Base-by-base conservation (phyloP, 768 basidiomycete genomes). In the Pulveroboletus sp. region DNA sequence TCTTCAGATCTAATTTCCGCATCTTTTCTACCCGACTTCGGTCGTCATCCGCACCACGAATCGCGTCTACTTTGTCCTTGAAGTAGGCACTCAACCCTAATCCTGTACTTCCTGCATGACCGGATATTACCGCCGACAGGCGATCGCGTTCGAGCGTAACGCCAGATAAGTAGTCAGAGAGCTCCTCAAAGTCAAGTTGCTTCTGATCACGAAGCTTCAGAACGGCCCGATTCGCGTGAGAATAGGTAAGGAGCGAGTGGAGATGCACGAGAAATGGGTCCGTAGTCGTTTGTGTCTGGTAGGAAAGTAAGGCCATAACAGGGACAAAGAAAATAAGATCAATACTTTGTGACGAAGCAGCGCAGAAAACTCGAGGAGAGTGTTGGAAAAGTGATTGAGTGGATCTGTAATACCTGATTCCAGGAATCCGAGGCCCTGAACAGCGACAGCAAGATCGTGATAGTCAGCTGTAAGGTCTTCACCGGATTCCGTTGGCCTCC, bases 331-430 rank as follows among this genome's bases (percentile, higher is more conserved):
- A 24, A 33, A 33, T 21, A 35, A 50, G 46, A 36, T 24, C 60
- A 79, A 18, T 69, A 92, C 93, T 58, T 81, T 81, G 63, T 95
- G 90, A 47, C 92, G 84, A 35, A 94, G 68, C 18, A 95, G 71
- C 0, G 92, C 87, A 3, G 94, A 96, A 65, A 97, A 97, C 67
- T 98, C 94, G 33, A 97, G 77, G 47, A 99, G 75, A 2, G 93
- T 93, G 65, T 95, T 94, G 28, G 95, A 96, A 59, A 98, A 98
- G 65, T 95, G 86, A 63, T 95, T 95, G 57, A 99, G 73, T 1
- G 93, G 94, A 62, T 99, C 96, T 40, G 96, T 99, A 57, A 99
- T 99, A 35, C 96, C 96, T 55, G 90, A 92, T 70, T 99, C 96
- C 56, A 99, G 79, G 72, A 97, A 98, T 58, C 95, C 96, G 52